Conservation (phyloP, 2,329 filamentous ascomycete genomes). For the Saccharata proteae region DNA sequence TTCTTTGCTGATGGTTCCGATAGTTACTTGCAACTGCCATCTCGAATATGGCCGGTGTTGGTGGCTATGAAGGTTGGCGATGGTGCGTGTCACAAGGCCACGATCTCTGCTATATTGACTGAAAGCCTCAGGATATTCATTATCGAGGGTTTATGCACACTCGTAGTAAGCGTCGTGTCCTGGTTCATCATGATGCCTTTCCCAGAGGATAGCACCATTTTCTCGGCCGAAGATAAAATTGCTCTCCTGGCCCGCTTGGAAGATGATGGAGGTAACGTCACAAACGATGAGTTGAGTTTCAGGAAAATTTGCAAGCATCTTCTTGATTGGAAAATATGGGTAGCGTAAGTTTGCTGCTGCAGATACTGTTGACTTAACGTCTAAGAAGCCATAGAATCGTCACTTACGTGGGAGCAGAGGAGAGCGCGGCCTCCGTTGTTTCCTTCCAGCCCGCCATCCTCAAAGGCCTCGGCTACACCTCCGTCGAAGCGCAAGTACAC, state of each 20-base stretch:
- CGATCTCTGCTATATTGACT: constrained; percentile 18
- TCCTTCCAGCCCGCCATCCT: constrained; percentile 31
- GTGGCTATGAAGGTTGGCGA: constrained; percentile 30
- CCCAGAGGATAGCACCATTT: constrained; percentile 24
- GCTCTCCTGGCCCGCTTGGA: constrained; percentile 31
- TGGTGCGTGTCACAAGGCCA: constrained; percentile 21
- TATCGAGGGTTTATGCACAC: constrained; percentile 20
- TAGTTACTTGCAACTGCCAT: constrained; percentile 44
- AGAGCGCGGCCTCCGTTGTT: constrained; percentile 21
- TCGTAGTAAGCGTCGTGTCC: constrained; percentile 30
- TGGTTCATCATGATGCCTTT: constrained; percentile 28
- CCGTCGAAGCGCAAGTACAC: constrained; percentile 26
- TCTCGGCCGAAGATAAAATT: constrained; percentile 33
- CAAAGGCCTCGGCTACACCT: constrained; percentile 29
- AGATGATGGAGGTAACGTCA: constrained; percentile 2
- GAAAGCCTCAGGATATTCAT: constrained; percentile 14
- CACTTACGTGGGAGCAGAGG: constrained; percentile 19
- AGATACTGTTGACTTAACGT: constrained; percentile 12
- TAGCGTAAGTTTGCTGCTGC: constrained; percentile 10
- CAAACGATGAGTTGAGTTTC: constrained; percentile 10
- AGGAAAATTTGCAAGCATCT: constrained; percentile 11
- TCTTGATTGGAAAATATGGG: constrained; percentile 5
- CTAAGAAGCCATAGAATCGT: constrained; percentile 11
- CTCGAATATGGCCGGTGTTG: constrained; percentile 46
- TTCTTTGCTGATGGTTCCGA: background rate